Evolutionary conservation across 225 moss, liverwort and hornwort genomes (phyloP).

Genomic region (Sphagnum tenellum): DNA sequence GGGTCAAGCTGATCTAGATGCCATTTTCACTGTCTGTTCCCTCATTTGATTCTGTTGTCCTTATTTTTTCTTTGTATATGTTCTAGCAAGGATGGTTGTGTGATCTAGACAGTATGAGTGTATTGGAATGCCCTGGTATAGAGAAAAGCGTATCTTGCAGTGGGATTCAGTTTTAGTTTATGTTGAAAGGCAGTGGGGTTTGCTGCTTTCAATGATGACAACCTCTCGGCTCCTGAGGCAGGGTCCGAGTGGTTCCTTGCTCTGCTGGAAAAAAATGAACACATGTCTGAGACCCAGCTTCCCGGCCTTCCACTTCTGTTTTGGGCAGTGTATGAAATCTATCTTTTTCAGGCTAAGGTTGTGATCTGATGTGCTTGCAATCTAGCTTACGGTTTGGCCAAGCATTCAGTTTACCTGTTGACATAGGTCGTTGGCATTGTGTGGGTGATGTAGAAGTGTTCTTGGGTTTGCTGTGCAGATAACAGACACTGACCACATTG

Average conservation of each 20-base stretch:
- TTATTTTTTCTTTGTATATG: not conserved
- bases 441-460: not conserved
- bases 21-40: slow-evolving; percentile 73
- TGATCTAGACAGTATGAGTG: too few species aligned
- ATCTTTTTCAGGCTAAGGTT: too few species aligned
- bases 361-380: too few species aligned
- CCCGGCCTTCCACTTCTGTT: too few species aligned
- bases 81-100: not conserved
- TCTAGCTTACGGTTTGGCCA: not conserved
- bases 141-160: too few species aligned
- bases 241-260: slow-evolving; percentile 22
- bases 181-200: slow-evolving; percentile 8
- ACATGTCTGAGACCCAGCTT: slow-evolving; percentile 20
- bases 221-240: slow-evolving; percentile 59
- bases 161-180: not conserved
- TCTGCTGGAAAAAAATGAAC: slow-evolving; percentile 40
- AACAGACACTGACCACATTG: slow-evolving; percentile 93
- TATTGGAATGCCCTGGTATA: too few species aligned
- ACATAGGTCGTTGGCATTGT: slow-evolving; percentile 1
- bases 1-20: slow-evolving; percentile 98
- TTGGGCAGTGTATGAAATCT: too few species aligned
- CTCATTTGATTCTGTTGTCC: not conserved
- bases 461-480: slow-evolving; percentile 50
- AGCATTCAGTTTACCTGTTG: not conserved
- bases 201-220: slow-evolving; percentile 34